Percentiles rank a stretch among this genome's conserved stretches.
Conservation (phyloP, 305 asterid species). For the Fraxinus angustifolia region DNA sequence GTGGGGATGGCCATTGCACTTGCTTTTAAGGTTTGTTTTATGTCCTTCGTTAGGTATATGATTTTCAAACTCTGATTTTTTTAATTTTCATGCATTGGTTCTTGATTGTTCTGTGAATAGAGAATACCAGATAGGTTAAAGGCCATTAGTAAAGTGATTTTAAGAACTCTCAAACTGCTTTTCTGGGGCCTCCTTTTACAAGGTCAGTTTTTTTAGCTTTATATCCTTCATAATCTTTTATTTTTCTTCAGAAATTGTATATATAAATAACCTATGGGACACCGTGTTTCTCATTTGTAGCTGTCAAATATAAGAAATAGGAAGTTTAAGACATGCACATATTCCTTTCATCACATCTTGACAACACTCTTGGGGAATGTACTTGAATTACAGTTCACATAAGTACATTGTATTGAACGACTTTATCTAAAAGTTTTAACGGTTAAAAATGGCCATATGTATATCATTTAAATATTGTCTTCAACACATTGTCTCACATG, state of each 20-base stretch:
- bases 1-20: slow-evolving; percentile 76
- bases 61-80: background rate
- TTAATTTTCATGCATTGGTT: background rate
- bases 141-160: slow-evolving; percentile 51
- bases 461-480: background rate
- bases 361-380: background rate
- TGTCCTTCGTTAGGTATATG: background rate
- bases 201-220: slow-evolving; percentile 37
- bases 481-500: background rate
- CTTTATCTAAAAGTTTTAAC: background rate
- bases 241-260: background rate
- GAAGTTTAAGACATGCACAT: background rate
- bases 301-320: background rate
- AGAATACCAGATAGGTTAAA: slow-evolving; percentile 39
- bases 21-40: slow-evolving; percentile 52
- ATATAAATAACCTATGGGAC: background rate
- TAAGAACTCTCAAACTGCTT: slow-evolving; percentile 64
- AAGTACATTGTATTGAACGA: background rate
- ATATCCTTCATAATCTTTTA: background rate
- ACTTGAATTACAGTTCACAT: background rate
- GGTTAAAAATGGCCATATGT: background rate
- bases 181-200: slow-evolving; percentile 75
- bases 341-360: background rate
- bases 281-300: background rate
- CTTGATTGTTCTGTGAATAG: slow-evolving; percentile 27